A percentile compares a stretch with the other conserved stretches of the same genome.
phyloP scores from a whole-genome alignment of 2,329 filamentous ascomycete species.

The Calonectria pseudoturangicola region DNA sequence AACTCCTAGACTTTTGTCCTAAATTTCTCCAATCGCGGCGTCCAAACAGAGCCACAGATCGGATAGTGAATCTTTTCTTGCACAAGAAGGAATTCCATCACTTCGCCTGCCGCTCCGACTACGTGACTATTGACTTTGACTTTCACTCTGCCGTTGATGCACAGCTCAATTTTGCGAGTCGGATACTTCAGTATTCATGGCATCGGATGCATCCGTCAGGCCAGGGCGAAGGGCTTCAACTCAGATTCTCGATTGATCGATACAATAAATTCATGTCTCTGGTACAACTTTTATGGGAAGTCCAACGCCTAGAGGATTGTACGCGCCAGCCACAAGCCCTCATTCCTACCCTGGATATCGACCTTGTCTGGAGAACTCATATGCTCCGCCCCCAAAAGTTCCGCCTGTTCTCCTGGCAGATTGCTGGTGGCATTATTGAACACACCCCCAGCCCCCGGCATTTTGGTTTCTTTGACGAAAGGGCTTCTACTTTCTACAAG shows the following conservation, averaged over 20 bases:
- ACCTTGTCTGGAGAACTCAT: conserved; percentile 49
- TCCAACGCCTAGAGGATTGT: not conserved
- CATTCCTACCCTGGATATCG: conserved; percentile 43
- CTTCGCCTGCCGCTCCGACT: conserved; percentile 4
- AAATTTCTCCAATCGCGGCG: conserved; percentile 28
- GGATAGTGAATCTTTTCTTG: conserved; percentile 19
- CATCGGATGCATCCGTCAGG: conserved; percentile 42
- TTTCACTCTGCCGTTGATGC: conserved; percentile 39
- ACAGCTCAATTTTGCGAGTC: conserved; percentile 41
- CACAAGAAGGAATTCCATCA: conserved; percentile 13
- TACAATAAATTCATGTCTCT: conserved; percentile 46
- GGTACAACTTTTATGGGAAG: not conserved
- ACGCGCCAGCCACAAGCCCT: not conserved
- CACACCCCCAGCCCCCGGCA: conserved; percentile 37
- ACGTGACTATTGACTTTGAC: conserved; percentile 29
- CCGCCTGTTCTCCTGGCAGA: conserved; percentile 34
- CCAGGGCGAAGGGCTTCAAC: conserved; percentile 22
- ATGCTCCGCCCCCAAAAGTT: conserved; percentile 41
- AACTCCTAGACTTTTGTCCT: conserved; percentile 34
- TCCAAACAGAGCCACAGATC: conserved; percentile 19
- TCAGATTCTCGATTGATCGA: conserved; percentile 38
- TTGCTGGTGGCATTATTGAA: conserved; percentile 34
- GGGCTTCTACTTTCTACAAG: conserved; percentile 34
- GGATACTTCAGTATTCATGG: conserved; percentile 43
- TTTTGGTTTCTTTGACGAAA: not conserved